A percentile compares a stretch with the other conserved stretches of the same genome.
Evolutionary conservation across 78 protist species (phyloP).

Genomic region (Thecamonas trahens): DNA sequence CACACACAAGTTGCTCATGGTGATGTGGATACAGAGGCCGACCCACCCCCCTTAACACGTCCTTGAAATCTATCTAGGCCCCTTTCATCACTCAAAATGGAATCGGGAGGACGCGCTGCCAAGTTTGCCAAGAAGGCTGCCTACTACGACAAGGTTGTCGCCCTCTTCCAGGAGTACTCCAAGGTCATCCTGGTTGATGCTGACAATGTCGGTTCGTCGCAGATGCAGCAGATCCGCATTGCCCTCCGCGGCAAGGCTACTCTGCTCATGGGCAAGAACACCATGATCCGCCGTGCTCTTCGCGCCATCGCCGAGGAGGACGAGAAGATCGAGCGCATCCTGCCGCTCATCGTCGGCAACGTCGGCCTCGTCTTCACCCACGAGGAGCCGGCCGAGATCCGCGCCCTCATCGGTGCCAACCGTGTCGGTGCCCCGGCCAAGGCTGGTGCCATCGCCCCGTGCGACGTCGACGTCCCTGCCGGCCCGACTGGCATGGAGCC

Average conservation of each 20-base stretch:
- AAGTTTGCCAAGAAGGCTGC: conserved; percentile 27
- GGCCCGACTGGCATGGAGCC: conserved; percentile 97
- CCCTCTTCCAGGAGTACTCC: conserved; percentile 32
- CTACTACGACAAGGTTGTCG: conserved; percentile 46
- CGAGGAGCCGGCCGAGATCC: conserved; percentile 63
- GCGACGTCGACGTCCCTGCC: conserved; percentile 83
- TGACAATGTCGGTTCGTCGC: conserved; percentile 96
- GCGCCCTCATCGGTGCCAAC: conserved; percentile 14
- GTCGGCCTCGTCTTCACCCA: conserved; percentile 95
- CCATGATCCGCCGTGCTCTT: conserved; percentile 75
- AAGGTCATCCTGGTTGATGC: conserved; percentile 74
- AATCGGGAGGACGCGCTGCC: too few relatives aligned
- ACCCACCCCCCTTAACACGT: too few relatives aligned
- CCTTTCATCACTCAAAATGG: too few relatives aligned
- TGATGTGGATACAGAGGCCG: too few relatives aligned
- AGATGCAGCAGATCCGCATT: conserved; percentile 83
- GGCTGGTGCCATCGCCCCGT: conserved; percentile 93
- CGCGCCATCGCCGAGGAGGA: conserved; percentile 39
- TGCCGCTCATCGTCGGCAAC: conserved; percentile 71
- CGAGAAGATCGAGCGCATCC: conserved; percentile 56
- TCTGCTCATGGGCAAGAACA: conserved; percentile 96
- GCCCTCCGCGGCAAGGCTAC: conserved; percentile 91
- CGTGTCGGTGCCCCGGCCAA: conserved; percentile 87
- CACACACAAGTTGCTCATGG: too few relatives aligned
- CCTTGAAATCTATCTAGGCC: too few relatives aligned